A percentile compares a stretch with the other conserved stretches of the same genome.
Conservation (phyloP, 768 basidiomycete species). For the Boletus pseudopeckii region DNA sequence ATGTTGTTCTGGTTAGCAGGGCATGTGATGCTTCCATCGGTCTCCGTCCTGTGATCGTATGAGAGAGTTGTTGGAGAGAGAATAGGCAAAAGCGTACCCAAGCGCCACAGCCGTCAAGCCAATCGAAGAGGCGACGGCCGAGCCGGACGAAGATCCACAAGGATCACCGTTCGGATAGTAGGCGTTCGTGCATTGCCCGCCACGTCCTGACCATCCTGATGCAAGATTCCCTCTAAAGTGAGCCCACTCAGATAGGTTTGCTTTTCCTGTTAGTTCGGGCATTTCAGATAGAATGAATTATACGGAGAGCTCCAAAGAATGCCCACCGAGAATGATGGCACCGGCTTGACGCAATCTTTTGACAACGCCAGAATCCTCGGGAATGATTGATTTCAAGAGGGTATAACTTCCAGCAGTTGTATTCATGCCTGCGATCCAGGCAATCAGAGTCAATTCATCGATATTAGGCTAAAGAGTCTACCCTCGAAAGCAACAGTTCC, state of each 20-base stretch:
- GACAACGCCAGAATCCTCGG: conserved; percentile 34
- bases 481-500: conserved; percentile 31
- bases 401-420: conserved; percentile 40
- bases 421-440: conserved; percentile 34
- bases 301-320: background rate
- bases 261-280: conserved; percentile 39
- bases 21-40: conserved; percentile 53
- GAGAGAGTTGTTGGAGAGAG: background rate
- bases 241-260: conserved; percentile 54
- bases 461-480: background rate
- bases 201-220: conserved; percentile 56
- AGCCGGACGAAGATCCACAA: conserved; percentile 58
- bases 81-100: conserved; percentile 22
- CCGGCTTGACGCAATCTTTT: conserved; percentile 32
- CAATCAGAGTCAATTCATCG: background rate
- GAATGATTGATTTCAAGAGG: conserved; percentile 33
- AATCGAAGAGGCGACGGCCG: conserved; percentile 51
- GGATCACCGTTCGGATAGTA: conserved; percentile 52
- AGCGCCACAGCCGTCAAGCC: conserved; percentile 48
- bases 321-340: conserved; percentile 34
- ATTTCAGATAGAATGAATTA: background rate
- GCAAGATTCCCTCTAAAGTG: conserved; percentile 44
- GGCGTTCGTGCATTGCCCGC: conserved; percentile 48
- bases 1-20: conserved; percentile 52
- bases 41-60: conserved; percentile 36